Evolutionary conservation across 805 yeast genomes (phyloP), one percentile per base, ranked within the genome.

Genomic region (Monosporozyma yasuniensis): DNA sequence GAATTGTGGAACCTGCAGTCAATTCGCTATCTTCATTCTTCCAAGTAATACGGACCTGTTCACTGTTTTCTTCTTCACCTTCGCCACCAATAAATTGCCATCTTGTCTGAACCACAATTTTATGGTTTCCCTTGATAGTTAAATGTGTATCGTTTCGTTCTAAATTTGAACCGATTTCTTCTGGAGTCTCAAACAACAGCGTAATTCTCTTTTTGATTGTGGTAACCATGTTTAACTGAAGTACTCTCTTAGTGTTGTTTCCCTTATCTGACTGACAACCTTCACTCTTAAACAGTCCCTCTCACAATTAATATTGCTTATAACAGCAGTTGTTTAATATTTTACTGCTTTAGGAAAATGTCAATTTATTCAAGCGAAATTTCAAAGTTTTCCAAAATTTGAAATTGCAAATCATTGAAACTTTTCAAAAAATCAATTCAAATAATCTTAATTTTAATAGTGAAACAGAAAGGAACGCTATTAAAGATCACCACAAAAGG

Each of bases 61-160:
- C 34, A 30, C 16, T 21, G 11, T 38, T 38, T 14, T 11, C 19
- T 12, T 14, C 35, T 9, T 14, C 41, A 18, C 11, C 11, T 10
- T 37, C 28, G 7, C 22, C 37, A 16, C 30, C 43, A 18, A 48
- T 18, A 19, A 46, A 39, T 22, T 23, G 37, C 52, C 51, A 54
- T 39, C 63, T 50, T 22, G 48, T 52, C 39, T 61, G 65, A 7
- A 54, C 46, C 16, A 50, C 50, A 6, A 55, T 55, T 22, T 44
- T 47, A 9, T 50, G 35, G 16, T 48, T 53, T 1, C 60, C 61
- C 22, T 34, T 34, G 4, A 63, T 49, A 9, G 46, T 47, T n/a
- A 63, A 30, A 47, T 52, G 54, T 6, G 54, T 51, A 22, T 53
- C 61, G 42, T 54, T 54, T 23, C 44, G 35, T 3, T 45, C 25